Base-by-base conservation (phyloP, 331 rosid genomes). In the Prunus yedoensis region DNA sequence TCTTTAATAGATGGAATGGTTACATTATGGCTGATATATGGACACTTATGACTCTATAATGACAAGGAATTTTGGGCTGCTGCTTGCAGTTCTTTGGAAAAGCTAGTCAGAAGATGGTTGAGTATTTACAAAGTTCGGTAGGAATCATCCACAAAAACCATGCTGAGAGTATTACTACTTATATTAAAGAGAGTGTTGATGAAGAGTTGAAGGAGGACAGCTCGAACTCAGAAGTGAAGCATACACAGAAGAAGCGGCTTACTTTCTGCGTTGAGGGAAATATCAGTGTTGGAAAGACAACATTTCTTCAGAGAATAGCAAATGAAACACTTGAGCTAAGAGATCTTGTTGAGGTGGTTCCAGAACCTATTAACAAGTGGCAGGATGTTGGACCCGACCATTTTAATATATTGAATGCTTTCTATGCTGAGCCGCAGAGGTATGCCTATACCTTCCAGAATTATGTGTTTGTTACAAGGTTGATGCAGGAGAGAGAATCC, bases 401-500 rank as follows among this genome's bases (percentile, higher is more conserved):
- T 88, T 94, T 94, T 77, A 94, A 94, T 74, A 90, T 94, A 72
- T 84, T 94, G 70, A 90, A 92, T 57, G 99, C 99, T 51, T 94
- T 94, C 79, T 94, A 94, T 82, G 97, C 99, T 0, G 96, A 94
- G 86, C 99, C 99, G 1, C 85, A 94, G 68, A 88, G 99, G 82
- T 94, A 94, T 84, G 99, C 99, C 7, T 94, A 94, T 80, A 94
- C 99, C 80, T 94, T 94, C 83, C 99, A 94, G 96, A 94, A 94
- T 86, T 94, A 92, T 77, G 97, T 94, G 43, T 94, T 94, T 77
- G 97, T 94, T 23, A 92, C 99, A 18, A 88, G 99, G 87, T 91
- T 94, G 60, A 92, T 94, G 99, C 99, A 92, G 89, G 97, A 94
- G 91, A 89, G 88, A 85, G 97, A 87, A 86, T 94, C 99, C 38